Percentiles rank a stretch among this genome's conserved stretches.
These are phyloP conservation scores for Rubia peregrina DNA, from an alignment of 305 asterid species.

Conservation along the genomic window DNA sequence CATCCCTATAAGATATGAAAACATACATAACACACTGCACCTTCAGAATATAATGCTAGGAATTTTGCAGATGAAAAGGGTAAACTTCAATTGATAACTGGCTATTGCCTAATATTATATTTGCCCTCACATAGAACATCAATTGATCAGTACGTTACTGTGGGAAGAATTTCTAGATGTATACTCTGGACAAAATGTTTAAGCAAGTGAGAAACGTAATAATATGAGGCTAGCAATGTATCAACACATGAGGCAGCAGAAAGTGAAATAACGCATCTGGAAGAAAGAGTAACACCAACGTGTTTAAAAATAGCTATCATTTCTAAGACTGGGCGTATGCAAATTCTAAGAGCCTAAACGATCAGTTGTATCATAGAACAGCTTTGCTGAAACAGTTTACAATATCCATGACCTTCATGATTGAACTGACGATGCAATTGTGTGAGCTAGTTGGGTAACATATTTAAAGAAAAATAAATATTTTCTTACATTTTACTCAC, in stretches of 20 bases:
- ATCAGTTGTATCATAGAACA: not conserved
- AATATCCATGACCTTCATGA: not conserved
- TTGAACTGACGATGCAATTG: not conserved
- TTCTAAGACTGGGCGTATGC: not conserved
- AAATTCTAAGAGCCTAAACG: not conserved
- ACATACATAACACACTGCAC: constrained; percentile 3
- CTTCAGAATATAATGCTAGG: not conserved
- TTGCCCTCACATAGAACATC: not conserved
- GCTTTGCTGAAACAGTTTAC: constrained; percentile 1
- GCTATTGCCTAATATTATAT: not conserved
- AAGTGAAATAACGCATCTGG: not conserved
- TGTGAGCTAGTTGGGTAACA: not conserved
- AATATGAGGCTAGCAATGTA: not conserved
- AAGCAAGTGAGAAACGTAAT: not conserved
- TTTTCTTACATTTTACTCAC: not conserved
- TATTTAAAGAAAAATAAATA: not conserved
- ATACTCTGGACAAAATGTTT: constrained; percentile 1
- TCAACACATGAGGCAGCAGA: not conserved
- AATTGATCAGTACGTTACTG: not conserved
- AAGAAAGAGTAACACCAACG: not conserved
- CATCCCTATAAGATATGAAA: constrained; percentile 51
- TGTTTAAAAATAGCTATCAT: not conserved
- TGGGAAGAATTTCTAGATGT: not conserved
- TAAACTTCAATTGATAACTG: not conserved
- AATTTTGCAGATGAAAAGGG: not conserved